Percentiles rank a stretch among this genome's conserved stretches.
Conservation (phyloP, 2,329 filamentous ascomycete species). For the Alternaria sp. region DNA sequence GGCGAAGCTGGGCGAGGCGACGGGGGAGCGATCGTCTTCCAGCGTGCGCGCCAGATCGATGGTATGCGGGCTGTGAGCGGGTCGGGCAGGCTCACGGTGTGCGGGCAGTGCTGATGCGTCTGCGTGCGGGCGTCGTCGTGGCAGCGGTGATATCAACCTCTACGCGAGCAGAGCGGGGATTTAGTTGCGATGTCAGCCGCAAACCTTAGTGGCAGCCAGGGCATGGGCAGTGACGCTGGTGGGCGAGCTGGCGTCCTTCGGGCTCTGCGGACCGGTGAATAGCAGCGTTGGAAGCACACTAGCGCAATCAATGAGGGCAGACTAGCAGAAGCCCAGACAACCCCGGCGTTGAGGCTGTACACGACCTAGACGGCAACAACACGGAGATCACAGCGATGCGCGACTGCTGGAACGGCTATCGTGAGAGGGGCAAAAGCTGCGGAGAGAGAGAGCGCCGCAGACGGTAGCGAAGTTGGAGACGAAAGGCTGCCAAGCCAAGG, state of each 20-base stretch:
- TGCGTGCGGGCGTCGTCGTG: constrained; percentile 16
- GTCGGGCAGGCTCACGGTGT: constrained; percentile 27
- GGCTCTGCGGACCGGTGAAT: constrained; percentile 37
- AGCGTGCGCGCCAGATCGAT: constrained; percentile 50
- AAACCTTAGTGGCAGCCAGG: constrained; percentile 29
- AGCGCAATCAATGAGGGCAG: constrained; percentile 20
- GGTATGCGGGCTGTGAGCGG: constrained; percentile 20
- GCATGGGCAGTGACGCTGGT: constrained; percentile 25
- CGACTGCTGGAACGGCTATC: background rate
- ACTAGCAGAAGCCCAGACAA: constrained; percentile 22
- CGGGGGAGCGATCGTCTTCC: constrained; percentile 41
- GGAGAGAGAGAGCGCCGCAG: constrained; percentile 3
- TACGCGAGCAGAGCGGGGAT: constrained; percentile 34
- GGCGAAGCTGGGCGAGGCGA: constrained; percentile 39
- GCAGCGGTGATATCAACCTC: constrained; percentile 32
- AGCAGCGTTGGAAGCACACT: constrained; percentile 27
- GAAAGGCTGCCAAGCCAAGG: constrained; percentile 15
- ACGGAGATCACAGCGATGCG: background rate
- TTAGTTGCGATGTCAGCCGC: constrained; percentile 23
- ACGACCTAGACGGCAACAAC: background rate
- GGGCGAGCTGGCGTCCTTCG: constrained; percentile 22
- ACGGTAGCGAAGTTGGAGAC: constrained; percentile 14
- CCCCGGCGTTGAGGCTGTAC: constrained; percentile 9
- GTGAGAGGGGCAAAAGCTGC: background rate
- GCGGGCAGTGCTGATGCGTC: constrained; percentile 25